These are phyloP conservation scores for Leavenworthia alabamica DNA, from an alignment of 345 rosid species.

Conservation along the genomic window DNA sequence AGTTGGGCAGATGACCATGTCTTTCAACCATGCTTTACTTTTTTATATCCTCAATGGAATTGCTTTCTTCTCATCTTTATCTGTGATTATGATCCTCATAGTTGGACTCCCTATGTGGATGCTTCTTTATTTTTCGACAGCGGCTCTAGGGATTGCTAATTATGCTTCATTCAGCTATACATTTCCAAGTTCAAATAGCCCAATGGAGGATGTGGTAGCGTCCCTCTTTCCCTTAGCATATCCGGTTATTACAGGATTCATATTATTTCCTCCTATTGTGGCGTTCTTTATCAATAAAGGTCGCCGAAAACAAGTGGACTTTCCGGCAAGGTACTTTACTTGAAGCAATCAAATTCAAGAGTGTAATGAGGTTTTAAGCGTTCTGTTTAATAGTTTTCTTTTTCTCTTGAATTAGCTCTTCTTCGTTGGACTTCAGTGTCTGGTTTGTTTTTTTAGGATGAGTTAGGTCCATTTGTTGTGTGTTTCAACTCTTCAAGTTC, in stretches of 20 bases:
- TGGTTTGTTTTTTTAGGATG: too few species aligned
- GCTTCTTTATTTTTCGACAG: not conserved
- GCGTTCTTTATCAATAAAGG: not conserved
- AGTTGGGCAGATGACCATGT: slow-evolving; percentile 22
- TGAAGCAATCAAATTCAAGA: too few species aligned
- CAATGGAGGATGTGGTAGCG: too few species aligned
- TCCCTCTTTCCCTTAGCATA: not conserved
- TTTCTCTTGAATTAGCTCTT: too few species aligned
- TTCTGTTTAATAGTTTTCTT: too few species aligned
- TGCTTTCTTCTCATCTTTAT: slow-evolving; percentile 22
- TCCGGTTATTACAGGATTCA: not conserved
- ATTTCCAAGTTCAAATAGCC: too few species aligned
- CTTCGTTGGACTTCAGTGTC: too few species aligned
- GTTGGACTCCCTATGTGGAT: slow-evolving; percentile 20
- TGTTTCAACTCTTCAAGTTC: too few species aligned
- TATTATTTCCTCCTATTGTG: not conserved
- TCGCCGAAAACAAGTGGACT: not conserved
- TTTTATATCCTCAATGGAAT: slow-evolving; percentile 11
- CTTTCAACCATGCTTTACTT: not conserved
- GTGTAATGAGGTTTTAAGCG: too few species aligned
- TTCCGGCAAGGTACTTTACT: not conserved
- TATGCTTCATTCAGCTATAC: not conserved
- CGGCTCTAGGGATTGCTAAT: slow-evolving; percentile 6
- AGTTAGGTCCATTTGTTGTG: too few species aligned
- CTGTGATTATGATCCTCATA: slow-evolving; percentile 16